Base-by-base conservation (phyloP, 75 land plant species). In the Adiantum capillusveneris region DNA sequence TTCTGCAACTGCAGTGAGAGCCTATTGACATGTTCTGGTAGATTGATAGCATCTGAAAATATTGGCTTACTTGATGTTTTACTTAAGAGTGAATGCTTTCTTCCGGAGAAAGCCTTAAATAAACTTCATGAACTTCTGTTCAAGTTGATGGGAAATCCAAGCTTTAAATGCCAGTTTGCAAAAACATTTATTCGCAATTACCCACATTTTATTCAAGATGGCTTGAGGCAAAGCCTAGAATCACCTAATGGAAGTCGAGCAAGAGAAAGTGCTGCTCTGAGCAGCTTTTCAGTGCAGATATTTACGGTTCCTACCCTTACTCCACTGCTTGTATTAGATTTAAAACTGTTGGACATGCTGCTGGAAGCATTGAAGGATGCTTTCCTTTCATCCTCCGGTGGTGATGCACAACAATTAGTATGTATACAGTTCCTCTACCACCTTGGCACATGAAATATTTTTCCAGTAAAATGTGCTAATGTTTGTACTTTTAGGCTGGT, bases 281-380 rank as follows among this genome's bases (percentile, higher is more conserved):
- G 79, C 57, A 79, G 75, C 21, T 94, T 94, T 65, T 86, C 96
- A 51, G 98, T 94, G 30, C 98, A 94, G 72, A 83, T 94, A 55
- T 79, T 90, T 36, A 94, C 98, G 9, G 98, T 90, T 51, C 96
- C 98, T 20, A 84, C 88, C 41, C 66, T 94, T 29, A 84, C 88
- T 16, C 84, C 70, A 0, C 79, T 72, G 37, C 80, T 94, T 57
- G 98, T 94, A 30, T 60, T 64, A 56, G 98, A 94, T 66, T 64
- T 70, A 53, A 64, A 78, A 58, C 79, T 94, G 18, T 44, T 90
- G 54, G 78, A 49, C 31, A 70, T 86, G 62, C 66, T 94, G 53
- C 62, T 94, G 43, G 79, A 75, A 19, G 79, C 79, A 54, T 68
- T 94, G 65, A 81, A 67, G 58, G 75, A 78, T 29, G 74, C 90